These are phyloP conservation scores for Candida ponderosae DNA, from an alignment of 805 yeast species.

Conservation along the genomic window DNA sequence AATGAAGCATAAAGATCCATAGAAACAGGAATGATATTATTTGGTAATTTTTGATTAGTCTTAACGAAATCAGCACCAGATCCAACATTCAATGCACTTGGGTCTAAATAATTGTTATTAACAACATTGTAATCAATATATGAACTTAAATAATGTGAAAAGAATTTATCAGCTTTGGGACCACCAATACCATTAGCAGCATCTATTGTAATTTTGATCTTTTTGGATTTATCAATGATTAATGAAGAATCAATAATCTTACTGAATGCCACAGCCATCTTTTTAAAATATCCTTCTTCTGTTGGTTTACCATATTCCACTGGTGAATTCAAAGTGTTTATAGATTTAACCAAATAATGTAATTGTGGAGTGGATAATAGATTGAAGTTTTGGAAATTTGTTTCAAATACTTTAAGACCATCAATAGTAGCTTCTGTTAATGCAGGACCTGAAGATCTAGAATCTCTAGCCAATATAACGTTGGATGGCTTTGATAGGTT, in stretches of 20 bases:
- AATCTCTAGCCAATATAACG: conserved; percentile 75
- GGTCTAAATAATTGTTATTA: conserved; percentile 47
- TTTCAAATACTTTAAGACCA: conserved; percentile 47
- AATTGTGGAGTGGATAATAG: conserved; percentile 89
- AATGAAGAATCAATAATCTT: conserved; percentile 28
- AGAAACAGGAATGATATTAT: conserved; percentile 39
- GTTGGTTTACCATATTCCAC: conserved; percentile 49
- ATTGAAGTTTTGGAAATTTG: conserved; percentile 48
- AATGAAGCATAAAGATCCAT: conserved; percentile 66
- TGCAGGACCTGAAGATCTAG: conserved; percentile 76
- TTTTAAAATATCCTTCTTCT: conserved; percentile 63
- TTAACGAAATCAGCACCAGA: conserved; percentile 98
- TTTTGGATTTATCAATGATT: conserved; percentile 9
- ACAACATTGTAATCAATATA: conserved; percentile 38
- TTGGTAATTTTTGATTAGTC: conserved; percentile 75
- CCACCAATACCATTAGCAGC: conserved; percentile 37
- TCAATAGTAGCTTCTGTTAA: conserved; percentile 51
- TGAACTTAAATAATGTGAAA: conserved; percentile 30
- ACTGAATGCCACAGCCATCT: conserved; percentile 48
- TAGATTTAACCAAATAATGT: conserved; percentile 73
- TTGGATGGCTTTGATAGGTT: conserved; percentile 34
- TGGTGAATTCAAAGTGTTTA: conserved; percentile 43
- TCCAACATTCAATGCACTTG: conserved; percentile 55
- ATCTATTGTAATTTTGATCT: conserved; percentile 59
- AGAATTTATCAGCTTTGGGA: conserved; percentile 3